Base-by-base conservation (phyloP, 495 filamentous ascomycete genomes). In the Daldinia concentrica region DNA sequence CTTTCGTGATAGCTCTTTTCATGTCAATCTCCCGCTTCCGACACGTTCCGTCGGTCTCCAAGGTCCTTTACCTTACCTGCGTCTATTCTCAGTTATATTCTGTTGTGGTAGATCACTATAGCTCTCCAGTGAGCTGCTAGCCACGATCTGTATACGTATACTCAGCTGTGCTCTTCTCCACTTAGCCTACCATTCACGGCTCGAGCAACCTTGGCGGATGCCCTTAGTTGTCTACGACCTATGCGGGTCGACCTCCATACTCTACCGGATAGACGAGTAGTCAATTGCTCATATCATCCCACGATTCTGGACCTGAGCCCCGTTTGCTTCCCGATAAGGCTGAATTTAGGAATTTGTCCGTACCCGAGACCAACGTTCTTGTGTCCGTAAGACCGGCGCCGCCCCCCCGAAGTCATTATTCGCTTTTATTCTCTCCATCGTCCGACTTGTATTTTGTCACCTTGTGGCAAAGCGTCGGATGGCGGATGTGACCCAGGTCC, bases 291-390 rank as follows among this genome's bases (percentile, higher is more conserved):
- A 58, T 48, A 45, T 52, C 58, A 65, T 66, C 43, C 48, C 59
- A 74, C 69, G 68, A 58, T 64, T 68, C 56, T 61, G 63, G 68
- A 64, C 60, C 66, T 69, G 61, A 58, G 58, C 34, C 58, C 69
- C 72, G 67, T 71, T 60, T 58, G 57, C 22, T 62, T 77, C 58
- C 76, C 68, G 76, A 76, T 77, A 77, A 74, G 76, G 74, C 76
- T 76, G 74, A 63, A 41, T 43, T 32, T 69, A 29, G 48, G 43
- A 50, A 62, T 68, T 72, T 72, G 51, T 77, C 76, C 76, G 71
- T 61, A 76, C 74, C 76, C 76, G 74, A 77, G 71, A 77, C 76
- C 76, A 71, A 76, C 68, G 67, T 52, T 66, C 52, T 61, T 66
- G 74, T 64, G 57, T 66, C 71, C 73, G 74, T 76, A 64, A 72